Evolutionary conservation across 2,329 filamentous ascomycete genomes (phyloP).

Genomic region (Hymenotorrendiella dingleyae): DNA sequence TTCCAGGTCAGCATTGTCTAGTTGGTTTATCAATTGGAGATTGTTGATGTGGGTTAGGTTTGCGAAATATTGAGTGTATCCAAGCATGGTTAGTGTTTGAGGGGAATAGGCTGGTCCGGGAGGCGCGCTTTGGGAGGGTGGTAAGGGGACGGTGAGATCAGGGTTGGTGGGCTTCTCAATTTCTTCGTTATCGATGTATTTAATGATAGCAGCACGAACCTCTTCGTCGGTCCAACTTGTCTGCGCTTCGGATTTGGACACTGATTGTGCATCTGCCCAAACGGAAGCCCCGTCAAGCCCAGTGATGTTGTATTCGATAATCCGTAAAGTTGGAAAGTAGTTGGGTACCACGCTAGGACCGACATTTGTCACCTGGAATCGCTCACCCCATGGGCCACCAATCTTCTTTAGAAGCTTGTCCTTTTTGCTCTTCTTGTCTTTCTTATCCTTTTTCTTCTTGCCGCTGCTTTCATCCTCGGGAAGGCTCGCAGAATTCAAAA

Average conservation of each 20-base stretch:
- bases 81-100: conserved; percentile 71
- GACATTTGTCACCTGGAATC: conserved; percentile 76
- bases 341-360: conserved; percentile 87
- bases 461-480: conserved; percentile 43
- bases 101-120: conserved; percentile 88
- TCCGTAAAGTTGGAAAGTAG: conserved; percentile 81
- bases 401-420: conserved; percentile 58
- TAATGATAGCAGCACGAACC: conserved; percentile 1
- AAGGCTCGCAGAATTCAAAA: conserved; percentile 19
- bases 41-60: conserved; percentile 91
- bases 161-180: conserved; percentile 35
- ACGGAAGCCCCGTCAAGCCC: conserved; percentile 22
- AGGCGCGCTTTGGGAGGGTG: conserved; percentile 64
- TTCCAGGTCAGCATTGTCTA: conserved; percentile 29
- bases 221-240: not conserved
- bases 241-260: conserved; percentile 1
- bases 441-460: conserved; percentile 45
- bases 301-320: conserved; percentile 90
- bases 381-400: conserved; percentile 76
- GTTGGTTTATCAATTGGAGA: conserved; percentile 40
- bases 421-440: conserved; percentile 47
- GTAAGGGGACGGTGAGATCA: conserved; percentile 59
- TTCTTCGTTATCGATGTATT: not conserved
- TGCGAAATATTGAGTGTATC: conserved; percentile 87
- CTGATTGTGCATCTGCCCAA: conserved; percentile 19